Evolutionary conservation across 768 basidiomycete genomes (phyloP), one percentile per base, ranked within the genome.

Genomic region (Tricholoma flavovirens): DNA sequence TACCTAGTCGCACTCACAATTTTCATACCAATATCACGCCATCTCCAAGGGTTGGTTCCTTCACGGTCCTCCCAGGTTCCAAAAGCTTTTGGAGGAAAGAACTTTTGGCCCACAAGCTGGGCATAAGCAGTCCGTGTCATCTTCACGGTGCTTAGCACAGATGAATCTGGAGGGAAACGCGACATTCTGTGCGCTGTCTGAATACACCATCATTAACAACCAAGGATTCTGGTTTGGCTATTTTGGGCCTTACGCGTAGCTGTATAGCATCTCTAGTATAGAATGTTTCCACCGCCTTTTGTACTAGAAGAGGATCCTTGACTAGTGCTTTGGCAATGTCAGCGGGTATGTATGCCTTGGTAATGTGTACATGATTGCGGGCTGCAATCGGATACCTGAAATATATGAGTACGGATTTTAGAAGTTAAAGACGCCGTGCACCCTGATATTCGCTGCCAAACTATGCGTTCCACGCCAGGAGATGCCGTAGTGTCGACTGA

Each of bases 81-180:
- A 64, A 98, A 99, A 24, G 89, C 75, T 66, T 89, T 93, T 1
- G 95, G 93, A 4, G 96, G 88, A 66, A 86, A 88, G 68, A 98
- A 98, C 54, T 84, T 90, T 71, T 98, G 97, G 5, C 93, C 90
- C 33, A 87, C 69, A 24, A 98, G 75, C 65, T 98, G 97, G 6
- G 97, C 97, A 69, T 97, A 99, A 1, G 93, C 90, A 0, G 92
- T 88, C 51, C 94, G 81, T 2, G 96, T 97, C 81, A 96, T 80
- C 56, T 73, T 82, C 11, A 96, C 80, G 0, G 82, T 77, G 2
- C 79, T 75, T 14, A 90, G 75, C 5, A 84, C 72, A 5, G 77
- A 75, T 3, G 87, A 77, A 21, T 79, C 73, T 12, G 96, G 94
- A 4, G 92, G 83, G 68, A 98, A 98, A 52, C 91, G 84, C 3